Base-by-base conservation (phyloP, 495 filamentous ascomycete genomes). In the Penicillium flavigenum region DNA sequence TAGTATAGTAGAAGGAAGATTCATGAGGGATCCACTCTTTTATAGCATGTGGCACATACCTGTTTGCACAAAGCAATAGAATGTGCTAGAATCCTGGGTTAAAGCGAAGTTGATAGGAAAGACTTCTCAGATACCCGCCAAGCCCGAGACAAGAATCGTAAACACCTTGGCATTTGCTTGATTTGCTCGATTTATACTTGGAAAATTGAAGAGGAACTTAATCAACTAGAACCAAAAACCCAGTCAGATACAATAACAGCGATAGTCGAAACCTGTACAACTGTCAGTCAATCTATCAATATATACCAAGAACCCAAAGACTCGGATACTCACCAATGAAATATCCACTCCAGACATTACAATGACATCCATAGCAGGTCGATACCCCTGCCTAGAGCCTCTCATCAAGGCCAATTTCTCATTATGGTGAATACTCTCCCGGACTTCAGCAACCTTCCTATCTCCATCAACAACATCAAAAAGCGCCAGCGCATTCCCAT, bases 401-500 rank as follows among this genome's bases (percentile, higher is more conserved):
- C 44, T 17, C 45, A 51, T 27, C 55, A 66, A 56, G 12, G 61
- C 61, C 58, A 63, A 22, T 26, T 46, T 52, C 31, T 63, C 51
- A 51, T 63, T 66, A 48, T 63, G 63, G 5, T 29, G 46, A 39
- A 66, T 61, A 26, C 63, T 66, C 47, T 66, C 61, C 4, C 52
- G 27, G n/a, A 66, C 52, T 32, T 63, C 57, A 5, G 61, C 61
- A 17, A 66, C 43, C 58, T 59, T 63, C 42, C 63, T 26, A 54
- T 66, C 63, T 1, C 63, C 63, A 57, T 66, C 63, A 8, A 63
- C 58, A 12, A 66, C 27, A 57, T 66, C 63, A 43, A 63, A 66
- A 12, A 53, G 36, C 43, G 49, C 54, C 43, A 66, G 32, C 20
- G 55, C 55, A 34, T 58, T 49, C 4, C 63, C 63, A 43, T 63